Conservation (phyloP, 441 rosid species). For the Macaranga tanarius region DNA sequence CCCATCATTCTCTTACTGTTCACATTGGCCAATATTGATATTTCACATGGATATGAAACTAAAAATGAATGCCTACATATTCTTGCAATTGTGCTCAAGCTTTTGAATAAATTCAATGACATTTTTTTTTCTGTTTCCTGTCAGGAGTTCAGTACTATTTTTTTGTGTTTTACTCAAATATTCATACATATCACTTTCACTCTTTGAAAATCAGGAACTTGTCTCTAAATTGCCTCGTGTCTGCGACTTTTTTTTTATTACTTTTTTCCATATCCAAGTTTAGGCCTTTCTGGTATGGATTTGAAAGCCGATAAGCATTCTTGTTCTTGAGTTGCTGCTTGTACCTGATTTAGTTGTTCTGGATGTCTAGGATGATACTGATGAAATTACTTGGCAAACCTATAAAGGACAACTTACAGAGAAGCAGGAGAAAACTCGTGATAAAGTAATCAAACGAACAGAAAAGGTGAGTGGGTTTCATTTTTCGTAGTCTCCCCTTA, state of each 20-base stretch:
- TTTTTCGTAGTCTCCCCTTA: conserved; percentile 13
- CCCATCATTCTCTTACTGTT: too few species aligned
- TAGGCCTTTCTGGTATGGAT: conserved; percentile 16
- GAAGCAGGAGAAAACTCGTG: conserved; percentile 94
- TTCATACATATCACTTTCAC: neutral
- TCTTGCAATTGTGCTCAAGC: neutral
- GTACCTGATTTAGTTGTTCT: conserved; percentile 4
- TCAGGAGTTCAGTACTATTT: neutral
- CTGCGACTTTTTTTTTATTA: neutral
- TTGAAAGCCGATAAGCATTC: conserved; percentile 6
- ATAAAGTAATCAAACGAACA: conserved; percentile 75
- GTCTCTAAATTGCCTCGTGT: neutral
- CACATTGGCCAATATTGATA: too few species aligned
- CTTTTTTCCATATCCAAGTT: neutral
- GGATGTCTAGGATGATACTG: conserved; percentile 64
- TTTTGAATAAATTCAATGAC: neutral
- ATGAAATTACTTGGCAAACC: conserved; percentile 96
- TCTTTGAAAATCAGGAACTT: neutral
- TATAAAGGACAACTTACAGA: conserved; percentile 92
- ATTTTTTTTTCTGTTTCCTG: neutral
- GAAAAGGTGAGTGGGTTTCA: conserved; percentile 61
- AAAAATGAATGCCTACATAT: neutral
- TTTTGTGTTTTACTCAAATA: neutral
- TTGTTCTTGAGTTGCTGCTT: too few species aligned
- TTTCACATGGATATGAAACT: too few species aligned